Evolutionary conservation across 2,329 filamentous ascomycete species (phyloP).

Genomic region (Stagonosporopsis tanaceti): DNA sequence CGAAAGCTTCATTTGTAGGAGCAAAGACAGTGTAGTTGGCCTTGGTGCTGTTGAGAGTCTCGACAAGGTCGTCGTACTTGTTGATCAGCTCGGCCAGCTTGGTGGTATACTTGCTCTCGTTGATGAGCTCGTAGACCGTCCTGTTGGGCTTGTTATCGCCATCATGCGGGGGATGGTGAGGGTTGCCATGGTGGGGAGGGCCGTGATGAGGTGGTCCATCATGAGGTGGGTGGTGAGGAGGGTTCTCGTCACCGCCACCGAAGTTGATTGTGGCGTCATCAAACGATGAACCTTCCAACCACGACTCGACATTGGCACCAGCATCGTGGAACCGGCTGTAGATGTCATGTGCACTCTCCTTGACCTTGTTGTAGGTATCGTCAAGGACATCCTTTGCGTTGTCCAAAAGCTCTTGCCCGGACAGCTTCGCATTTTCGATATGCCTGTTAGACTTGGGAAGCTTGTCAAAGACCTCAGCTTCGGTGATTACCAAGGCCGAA

Average conservation of each 20-base stretch:
- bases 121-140: conserved; percentile 83
- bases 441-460: conserved; percentile 39
- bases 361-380: conserved; percentile 52
- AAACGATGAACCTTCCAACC: conserved; percentile 52
- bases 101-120: conserved; percentile 76
- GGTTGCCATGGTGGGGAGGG: conserved; percentile 38
- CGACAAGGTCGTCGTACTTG: conserved; percentile 74
- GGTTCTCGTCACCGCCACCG: conserved; percentile 46
- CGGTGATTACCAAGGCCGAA: conserved; percentile 62
- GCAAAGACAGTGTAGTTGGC: conserved; percentile 83
- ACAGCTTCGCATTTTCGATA: conserved; percentile 19
- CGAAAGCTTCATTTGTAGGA: conserved; percentile 79
- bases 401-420: conserved; percentile 27
- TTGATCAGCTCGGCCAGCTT: conserved; percentile 79
- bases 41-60: conserved; percentile 75
- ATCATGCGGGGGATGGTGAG: conserved; percentile 50
- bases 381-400: conserved; percentile 53
- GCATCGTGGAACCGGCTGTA: conserved; percentile 54
- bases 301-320: conserved; percentile 57
- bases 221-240: conserved; percentile 33
- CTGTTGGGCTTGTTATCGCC: conserved; percentile 62
- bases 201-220: conserved; percentile 24
- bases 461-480: conserved; percentile 56
- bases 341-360: conserved; percentile 48
- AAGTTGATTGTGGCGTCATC: conserved; percentile 47